Evolutionary conservation across 2,329 filamentous ascomycete genomes (phyloP).

Genomic region (Myriangium duriaei): DNA sequence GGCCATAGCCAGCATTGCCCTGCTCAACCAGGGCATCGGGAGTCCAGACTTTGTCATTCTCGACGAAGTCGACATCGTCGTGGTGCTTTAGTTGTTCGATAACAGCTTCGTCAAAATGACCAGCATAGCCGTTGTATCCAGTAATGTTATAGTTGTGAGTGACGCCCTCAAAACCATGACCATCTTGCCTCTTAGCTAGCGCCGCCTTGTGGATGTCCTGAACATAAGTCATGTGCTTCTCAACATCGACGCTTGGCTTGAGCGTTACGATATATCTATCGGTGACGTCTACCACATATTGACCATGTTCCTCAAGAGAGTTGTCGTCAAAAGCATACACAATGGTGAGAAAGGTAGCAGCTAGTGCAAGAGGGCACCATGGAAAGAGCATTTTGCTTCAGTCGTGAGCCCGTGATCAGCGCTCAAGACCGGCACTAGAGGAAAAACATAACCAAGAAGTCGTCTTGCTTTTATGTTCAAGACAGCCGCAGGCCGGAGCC

Average conservation of each 20-base stretch:
- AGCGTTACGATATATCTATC: conserved; percentile 11
- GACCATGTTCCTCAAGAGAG: too few relatives aligned
- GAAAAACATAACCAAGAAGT: too few relatives aligned
- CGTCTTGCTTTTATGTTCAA: too few relatives aligned
- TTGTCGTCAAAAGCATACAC: too few relatives aligned
- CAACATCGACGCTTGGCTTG: conserved; percentile 7
- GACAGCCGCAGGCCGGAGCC: too few relatives aligned
- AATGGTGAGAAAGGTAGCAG: too few relatives aligned
- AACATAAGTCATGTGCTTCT: conserved; percentile 10
- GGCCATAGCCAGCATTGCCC: conserved; percentile 14
- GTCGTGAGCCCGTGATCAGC: too few relatives aligned
- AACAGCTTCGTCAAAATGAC: conserved; percentile 10
- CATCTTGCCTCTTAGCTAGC: conserved; percentile 9
- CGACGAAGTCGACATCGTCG: conserved; percentile 10
- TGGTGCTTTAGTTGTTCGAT: conserved; percentile 10
- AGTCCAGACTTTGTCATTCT: conserved; percentile 11
- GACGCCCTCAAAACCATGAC: conserved; percentile 8
- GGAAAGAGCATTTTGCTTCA: too few relatives aligned
- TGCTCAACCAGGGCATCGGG: conserved; percentile 12
- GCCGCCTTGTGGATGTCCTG: conserved; percentile 9
- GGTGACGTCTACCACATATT: too few relatives aligned
- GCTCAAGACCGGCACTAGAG: too few relatives aligned
- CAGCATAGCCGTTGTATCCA: conserved; percentile 10
- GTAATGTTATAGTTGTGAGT: conserved; percentile 6
- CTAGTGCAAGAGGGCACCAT: too few relatives aligned